Evolutionary conservation across 257 asterid genomes (phyloP).

Genomic region (Cordia subcordata): DNA sequence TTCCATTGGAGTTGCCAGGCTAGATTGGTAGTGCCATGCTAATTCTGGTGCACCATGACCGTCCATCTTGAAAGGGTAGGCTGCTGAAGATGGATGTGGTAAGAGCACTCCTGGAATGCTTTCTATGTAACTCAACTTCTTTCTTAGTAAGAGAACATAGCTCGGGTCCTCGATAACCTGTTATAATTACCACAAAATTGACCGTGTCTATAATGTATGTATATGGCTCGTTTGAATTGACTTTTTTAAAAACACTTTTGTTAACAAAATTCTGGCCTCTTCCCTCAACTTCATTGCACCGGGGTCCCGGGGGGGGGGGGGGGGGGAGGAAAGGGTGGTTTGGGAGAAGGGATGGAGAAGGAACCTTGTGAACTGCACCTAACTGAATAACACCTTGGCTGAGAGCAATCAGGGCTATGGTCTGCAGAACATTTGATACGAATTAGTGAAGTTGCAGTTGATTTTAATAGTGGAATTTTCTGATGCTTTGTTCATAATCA

Average conservation of each 20-base stretch:
- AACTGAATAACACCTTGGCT: constrained; percentile 96
- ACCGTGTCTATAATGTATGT: no score
- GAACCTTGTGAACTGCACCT: constrained; percentile 91
- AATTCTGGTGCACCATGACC: constrained; percentile 34
- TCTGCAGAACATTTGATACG: constrained; percentile 32
- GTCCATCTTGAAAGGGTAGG: constrained; percentile 42
- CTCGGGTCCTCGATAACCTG: constrained; percentile 92
- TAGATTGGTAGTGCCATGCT: constrained; percentile 26
- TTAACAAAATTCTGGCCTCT: no score
- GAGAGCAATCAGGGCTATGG: constrained; percentile 95
- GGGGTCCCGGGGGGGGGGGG: no score
- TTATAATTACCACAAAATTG: background rate
- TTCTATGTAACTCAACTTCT: constrained; percentile 83
- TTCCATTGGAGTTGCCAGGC: constrained; percentile 15
- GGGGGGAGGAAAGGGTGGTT: background rate
- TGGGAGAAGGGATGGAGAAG: background rate
- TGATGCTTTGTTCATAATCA: no score
- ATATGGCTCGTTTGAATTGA: no score
- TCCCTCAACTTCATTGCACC: no score
- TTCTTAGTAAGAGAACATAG: constrained; percentile 82
- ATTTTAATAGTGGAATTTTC: no score
- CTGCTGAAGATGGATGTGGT: constrained; percentile 89
- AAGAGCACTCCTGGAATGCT: constrained; percentile 93
- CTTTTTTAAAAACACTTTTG: no score
- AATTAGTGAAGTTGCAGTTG: no score